Conservation (phyloP, 345 rosid species). For the Acer negundo region DNA sequence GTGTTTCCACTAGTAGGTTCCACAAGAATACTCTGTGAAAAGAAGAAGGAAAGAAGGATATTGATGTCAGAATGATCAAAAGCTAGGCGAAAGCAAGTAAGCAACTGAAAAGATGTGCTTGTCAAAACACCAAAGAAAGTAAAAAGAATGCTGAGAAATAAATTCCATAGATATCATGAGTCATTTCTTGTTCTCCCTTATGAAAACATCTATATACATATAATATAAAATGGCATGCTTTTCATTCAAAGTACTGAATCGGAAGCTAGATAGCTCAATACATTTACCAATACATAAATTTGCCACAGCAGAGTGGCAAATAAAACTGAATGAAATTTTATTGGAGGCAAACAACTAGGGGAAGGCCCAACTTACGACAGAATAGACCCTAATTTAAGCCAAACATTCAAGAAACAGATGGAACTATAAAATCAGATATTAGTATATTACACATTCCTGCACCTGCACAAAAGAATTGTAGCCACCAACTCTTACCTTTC, state of each 20-base stretch:
- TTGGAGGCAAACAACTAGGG: neutral
- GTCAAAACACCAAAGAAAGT: neutral
- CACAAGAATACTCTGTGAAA: constrained; percentile 62
- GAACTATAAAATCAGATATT: neutral
- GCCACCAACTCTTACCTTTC: constrained; percentile 59
- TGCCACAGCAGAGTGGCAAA: neutral
- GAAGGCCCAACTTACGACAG: neutral
- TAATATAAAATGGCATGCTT: neutral
- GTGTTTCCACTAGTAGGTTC: constrained; percentile 97
- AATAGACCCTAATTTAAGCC: neutral
- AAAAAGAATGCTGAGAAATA: neutral
- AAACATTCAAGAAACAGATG: neutral
- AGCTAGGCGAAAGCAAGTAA: neutral
- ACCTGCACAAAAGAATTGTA: constrained; percentile 1
- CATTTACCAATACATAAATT: neutral
- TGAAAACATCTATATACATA: too few relatives aligned
- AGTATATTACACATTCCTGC: constrained; percentile 5
- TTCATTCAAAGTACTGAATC: neutral
- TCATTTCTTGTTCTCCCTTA: constrained; percentile 7
- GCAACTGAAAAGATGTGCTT: neutral
- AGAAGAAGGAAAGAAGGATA: constrained; percentile 14
- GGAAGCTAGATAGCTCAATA: neutral
- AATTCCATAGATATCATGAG: neutral
- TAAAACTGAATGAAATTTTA: neutral
- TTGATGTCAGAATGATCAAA: constrained; percentile 1